Conservation (phyloP, 2,329 filamentous ascomycete genomes). For the Blastomyces silverae region DNA sequence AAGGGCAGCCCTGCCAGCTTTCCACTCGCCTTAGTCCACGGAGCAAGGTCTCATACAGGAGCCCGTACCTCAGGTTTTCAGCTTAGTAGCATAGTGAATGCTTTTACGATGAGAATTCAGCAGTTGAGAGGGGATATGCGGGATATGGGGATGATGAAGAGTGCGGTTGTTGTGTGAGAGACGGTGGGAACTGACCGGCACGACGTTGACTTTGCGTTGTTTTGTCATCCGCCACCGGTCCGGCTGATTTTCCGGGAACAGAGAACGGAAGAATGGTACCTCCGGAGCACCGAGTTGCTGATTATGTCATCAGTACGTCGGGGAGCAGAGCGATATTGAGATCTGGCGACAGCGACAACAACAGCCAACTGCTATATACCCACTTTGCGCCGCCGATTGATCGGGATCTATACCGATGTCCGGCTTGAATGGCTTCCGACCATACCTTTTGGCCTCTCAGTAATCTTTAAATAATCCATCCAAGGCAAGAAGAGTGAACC, state of each 20-base stretch:
- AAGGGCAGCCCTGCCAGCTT: conserved; percentile 1
- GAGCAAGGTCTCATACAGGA: conserved; percentile 34
- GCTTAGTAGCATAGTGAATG: conserved; percentile 34
- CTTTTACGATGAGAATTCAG: conserved; percentile 31
- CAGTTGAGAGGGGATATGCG: conserved; percentile 18
- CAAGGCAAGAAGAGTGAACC: not conserved
- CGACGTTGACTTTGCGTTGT: conserved; percentile 9
- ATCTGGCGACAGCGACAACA: conserved; percentile 10
- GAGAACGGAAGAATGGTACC: not conserved
- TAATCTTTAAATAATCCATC: conserved; percentile 2
- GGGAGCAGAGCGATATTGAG: not conserved
- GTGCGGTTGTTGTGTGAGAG: not conserved
- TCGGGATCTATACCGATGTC: not conserved
- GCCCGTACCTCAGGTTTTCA: conserved; percentile 28
- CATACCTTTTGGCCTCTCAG: not conserved
- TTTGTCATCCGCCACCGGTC: conserved; percentile 17
- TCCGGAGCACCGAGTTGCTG: not conserved
- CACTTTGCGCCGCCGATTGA: not conserved
- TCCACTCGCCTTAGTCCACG: conserved; percentile 26
- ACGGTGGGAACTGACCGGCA: not conserved
- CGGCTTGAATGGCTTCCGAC: not conserved
- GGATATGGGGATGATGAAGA: conserved; percentile 16
- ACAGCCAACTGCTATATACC: not conserved
- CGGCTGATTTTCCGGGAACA: not conserved
- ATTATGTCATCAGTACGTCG: conserved; percentile 10